A percentile compares a stretch with the other conserved stretches of the same genome.
Evolutionary conservation across 2,329 filamentous ascomycete species (phyloP).

Genomic region (Trichoderma guizhouense): DNA sequence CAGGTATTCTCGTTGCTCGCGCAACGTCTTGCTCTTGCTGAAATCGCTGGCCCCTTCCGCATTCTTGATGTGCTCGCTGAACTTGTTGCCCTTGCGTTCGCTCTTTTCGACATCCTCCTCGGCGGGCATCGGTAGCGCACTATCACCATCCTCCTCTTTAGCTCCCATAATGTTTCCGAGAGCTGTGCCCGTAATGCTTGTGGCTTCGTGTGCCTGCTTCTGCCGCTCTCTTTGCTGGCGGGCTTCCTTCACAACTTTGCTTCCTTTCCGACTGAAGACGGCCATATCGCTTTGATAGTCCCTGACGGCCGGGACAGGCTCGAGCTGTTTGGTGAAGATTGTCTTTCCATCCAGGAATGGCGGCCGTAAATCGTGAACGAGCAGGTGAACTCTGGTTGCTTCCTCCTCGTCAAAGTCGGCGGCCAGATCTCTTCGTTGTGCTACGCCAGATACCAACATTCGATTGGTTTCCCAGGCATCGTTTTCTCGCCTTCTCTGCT

Average conservation of each 20-base stretch:
- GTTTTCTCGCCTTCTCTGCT: constrained; percentile 88
- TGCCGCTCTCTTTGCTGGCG: constrained; percentile 90
- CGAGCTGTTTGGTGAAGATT: constrained; percentile 95
- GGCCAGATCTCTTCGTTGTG: constrained; percentile 78
- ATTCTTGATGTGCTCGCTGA: constrained; percentile 86
- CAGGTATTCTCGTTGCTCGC: constrained; percentile 87
- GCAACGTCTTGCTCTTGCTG: constrained; percentile 84
- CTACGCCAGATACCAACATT: constrained; percentile 94
- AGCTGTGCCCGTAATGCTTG: constrained; percentile 85
- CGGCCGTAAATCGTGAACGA: constrained; percentile 90
- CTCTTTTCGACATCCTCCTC: constrained; percentile 64
- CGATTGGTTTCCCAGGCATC: constrained; percentile 99
- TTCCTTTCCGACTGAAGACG: constrained; percentile 93
- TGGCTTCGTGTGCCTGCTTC: constrained; percentile 91
- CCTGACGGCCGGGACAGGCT: constrained; percentile 87
- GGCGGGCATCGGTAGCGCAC: constrained; percentile 71
- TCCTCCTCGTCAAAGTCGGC: constrained; percentile 91
- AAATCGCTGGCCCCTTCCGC: constrained; percentile 83
- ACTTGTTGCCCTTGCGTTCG: constrained; percentile 60
- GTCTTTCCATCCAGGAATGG: constrained; percentile 93
- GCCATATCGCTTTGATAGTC: constrained; percentile 99
- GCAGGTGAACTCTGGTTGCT: constrained; percentile 78
- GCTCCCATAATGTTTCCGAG: constrained; percentile 94
- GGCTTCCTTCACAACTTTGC: constrained; percentile 85
- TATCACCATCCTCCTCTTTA: constrained; percentile 90